Percentiles rank a stretch among this genome's conserved stretches.
Evolutionary conservation across 2,329 filamentous ascomycete genomes (phyloP).

Genomic region (Coniochaeta pulveracea): DNA sequence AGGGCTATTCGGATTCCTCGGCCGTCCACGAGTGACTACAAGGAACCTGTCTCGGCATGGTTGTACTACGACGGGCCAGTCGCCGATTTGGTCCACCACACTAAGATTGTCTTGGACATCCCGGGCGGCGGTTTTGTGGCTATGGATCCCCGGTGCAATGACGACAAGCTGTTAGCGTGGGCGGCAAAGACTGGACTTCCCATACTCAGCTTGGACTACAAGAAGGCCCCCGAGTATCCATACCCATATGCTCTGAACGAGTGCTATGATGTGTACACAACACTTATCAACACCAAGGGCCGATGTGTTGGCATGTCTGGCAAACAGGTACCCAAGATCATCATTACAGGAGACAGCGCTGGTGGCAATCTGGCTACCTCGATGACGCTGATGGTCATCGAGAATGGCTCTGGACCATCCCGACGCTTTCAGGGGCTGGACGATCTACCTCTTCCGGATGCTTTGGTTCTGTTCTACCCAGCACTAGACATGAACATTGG

Average conservation of each 20-base stretch:
- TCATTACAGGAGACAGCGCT: slow-evolving; percentile 71
- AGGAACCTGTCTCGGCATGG: slow-evolving; percentile 75
- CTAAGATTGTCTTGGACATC: slow-evolving; percentile 74
- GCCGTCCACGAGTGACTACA: slow-evolving; percentile 69
- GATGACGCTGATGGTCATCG: slow-evolving; percentile 79
- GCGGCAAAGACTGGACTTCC: slow-evolving; percentile 81
- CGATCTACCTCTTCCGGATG: neutral
- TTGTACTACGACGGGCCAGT: slow-evolving; percentile 89
- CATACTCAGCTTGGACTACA: slow-evolving; percentile 83
- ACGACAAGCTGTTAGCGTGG: slow-evolving; percentile 91
- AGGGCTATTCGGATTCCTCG: slow-evolving; percentile 75
- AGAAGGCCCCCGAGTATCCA: slow-evolving; percentile 73
- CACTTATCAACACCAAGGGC: slow-evolving; percentile 59
- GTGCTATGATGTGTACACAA: slow-evolving; percentile 76
- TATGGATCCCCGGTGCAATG: slow-evolving; percentile 89
- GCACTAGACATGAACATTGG: slow-evolving; percentile 93
- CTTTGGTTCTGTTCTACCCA: slow-evolving; percentile 76
- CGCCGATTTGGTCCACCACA: slow-evolving; percentile 63
- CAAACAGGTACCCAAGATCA: slow-evolving; percentile 50
- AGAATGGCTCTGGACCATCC: slow-evolving; percentile 50
- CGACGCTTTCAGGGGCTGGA: slow-evolving; percentile 9
- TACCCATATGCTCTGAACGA: slow-evolving; percentile 82
- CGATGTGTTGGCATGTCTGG: slow-evolving; percentile 67
- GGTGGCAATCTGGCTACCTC: slow-evolving; percentile 74
- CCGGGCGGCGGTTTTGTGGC: slow-evolving; percentile 93